These are phyloP conservation scores for Diaporthe caulivora DNA, from an alignment of 2,329 filamentous ascomycete genomes.

Conservation along the genomic window DNA sequence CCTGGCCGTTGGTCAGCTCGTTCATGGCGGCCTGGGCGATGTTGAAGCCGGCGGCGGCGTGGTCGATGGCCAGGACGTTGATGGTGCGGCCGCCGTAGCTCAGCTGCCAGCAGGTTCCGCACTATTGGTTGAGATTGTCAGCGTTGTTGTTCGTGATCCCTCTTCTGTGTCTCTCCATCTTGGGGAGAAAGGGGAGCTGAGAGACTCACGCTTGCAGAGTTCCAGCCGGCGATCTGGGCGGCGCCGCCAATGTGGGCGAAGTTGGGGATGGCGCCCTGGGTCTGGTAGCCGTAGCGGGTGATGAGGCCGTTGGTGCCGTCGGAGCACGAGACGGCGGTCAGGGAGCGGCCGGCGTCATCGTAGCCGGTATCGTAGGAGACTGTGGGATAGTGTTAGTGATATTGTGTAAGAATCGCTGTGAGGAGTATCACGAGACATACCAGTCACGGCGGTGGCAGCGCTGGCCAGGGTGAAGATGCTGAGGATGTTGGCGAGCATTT, in stretches of 20 bases:
- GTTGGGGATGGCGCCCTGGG: conserved; percentile 61
- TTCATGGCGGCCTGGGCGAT: conserved; percentile 69
- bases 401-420: no score
- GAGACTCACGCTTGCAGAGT: conserved; percentile 56
- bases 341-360: conserved; percentile 68
- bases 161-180: no score
- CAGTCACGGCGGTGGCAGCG: conserved; percentile 44
- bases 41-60: conserved; percentile 64
- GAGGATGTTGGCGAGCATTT: conserved; percentile 45
- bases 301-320: conserved; percentile 77
- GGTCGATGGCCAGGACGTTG: conserved; percentile 69
- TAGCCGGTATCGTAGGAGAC: conserved; percentile 82
- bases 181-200: background rate
- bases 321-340: conserved; percentile 74
- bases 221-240: conserved; percentile 66
- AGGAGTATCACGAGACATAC: conserved; percentile 34
- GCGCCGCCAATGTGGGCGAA: conserved; percentile 70
- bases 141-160: background rate
- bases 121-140: conserved; percentile 47
- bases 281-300: conserved; percentile 70
- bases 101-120: conserved; percentile 71
- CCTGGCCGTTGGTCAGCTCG: conserved; percentile 65
- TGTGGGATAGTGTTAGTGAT: conserved; percentile 46
- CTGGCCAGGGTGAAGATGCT: conserved; percentile 44
- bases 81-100: conserved; percentile 64